Percentiles rank a stretch among this genome's conserved stretches.
These are phyloP conservation scores for Schwanniomyces etchellsii DNA, from an alignment of 1,139 yeast species.

Conservation along the genomic window DNA sequence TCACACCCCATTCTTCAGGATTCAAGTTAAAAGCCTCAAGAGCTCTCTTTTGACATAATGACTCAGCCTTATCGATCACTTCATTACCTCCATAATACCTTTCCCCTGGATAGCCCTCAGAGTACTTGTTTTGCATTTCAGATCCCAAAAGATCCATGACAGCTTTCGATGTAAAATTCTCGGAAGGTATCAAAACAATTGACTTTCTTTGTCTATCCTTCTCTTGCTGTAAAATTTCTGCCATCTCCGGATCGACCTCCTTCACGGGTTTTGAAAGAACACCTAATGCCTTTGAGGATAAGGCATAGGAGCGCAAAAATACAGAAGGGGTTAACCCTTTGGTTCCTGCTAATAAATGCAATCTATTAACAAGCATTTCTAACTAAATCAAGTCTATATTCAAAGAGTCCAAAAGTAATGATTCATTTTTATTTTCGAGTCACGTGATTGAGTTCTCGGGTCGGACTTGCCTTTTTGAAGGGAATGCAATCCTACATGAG, in stretches of 20 bases:
- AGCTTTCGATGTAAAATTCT: constrained; percentile 90
- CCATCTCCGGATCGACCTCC: constrained; percentile 84
- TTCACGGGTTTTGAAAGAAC: constrained; percentile 59
- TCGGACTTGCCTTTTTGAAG: too few species aligned
- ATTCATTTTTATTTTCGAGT: not conserved
- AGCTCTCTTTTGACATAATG: constrained; percentile 87
- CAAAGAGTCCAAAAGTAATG: not conserved
- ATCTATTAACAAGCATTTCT: constrained; percentile 5
- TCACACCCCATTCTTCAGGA: constrained; percentile 88
- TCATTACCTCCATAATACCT: constrained; percentile 97
- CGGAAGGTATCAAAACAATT: constrained; percentile 88
- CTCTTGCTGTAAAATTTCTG: constrained; percentile 66
- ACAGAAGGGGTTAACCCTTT: constrained; percentile 10
- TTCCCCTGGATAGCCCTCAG: constrained; percentile 98
- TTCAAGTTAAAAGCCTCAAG: constrained; percentile 74
- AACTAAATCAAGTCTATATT: not conserved
- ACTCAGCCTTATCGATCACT: constrained; percentile 86
- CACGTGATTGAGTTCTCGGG: too few species aligned
- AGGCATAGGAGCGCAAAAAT: constrained; percentile 33
- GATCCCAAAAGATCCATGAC: constrained; percentile 93
- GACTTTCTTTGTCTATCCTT: constrained; percentile 82
- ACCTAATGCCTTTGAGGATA: constrained; percentile 42
- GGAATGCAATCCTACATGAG: too few species aligned
- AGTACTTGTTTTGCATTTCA: constrained; percentile 95
- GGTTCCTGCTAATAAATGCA: constrained; percentile 18